A percentile compares a stretch with the other conserved stretches of the same genome.
Evolutionary conservation across 441 rosid genomes (phyloP).

Genomic region (Raphanus hybrid): DNA sequence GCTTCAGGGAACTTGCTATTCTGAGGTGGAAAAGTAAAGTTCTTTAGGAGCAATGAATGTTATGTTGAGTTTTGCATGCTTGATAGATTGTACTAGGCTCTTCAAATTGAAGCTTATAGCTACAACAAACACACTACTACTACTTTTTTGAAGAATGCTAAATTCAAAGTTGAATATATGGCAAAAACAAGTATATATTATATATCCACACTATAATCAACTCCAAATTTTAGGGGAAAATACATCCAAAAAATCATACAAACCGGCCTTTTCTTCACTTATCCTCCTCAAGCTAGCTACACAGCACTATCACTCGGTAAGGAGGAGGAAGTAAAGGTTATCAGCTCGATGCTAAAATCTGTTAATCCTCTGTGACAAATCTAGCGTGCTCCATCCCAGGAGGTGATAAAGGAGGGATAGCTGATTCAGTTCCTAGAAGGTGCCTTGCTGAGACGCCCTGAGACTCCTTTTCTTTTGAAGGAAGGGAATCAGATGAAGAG

Average conservation of each 20-base stretch:
- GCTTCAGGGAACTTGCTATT: not conserved
- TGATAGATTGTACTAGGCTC: not conserved
- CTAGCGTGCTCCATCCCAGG: conserved; percentile 51
- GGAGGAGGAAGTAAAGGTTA: conserved; percentile 17
- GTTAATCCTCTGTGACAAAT: conserved; percentile 37
- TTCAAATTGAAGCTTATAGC: too few relatives aligned
- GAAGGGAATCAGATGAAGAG: conserved; percentile 58
- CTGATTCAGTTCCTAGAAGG: conserved; percentile 51
- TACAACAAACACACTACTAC: too few relatives aligned
- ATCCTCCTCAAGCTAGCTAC: conserved; percentile 39
- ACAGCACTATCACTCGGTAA: conserved; percentile 23
- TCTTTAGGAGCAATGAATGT: not conserved
- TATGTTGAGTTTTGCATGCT: not conserved
- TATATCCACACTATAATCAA: not conserved
- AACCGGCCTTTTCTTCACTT: conserved; percentile 15
- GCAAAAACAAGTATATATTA: not conserved
- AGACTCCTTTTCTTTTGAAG: conserved; percentile 44
- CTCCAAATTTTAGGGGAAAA: not conserved
- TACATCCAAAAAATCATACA: conserved; percentile 8
- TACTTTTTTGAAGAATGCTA: too few relatives aligned
- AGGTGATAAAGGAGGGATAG: conserved; percentile 65
- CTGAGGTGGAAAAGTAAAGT: not conserved
- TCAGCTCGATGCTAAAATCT: not conserved
- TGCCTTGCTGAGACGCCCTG: conserved; percentile 58
- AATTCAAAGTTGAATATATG: not conserved